Percentiles rank a stretch among this genome's conserved stretches.
These are phyloP conservation scores for Cyclotella kingstonii DNA, from an alignment of 108 stramenopile species.

Conservation along the genomic window DNA sequence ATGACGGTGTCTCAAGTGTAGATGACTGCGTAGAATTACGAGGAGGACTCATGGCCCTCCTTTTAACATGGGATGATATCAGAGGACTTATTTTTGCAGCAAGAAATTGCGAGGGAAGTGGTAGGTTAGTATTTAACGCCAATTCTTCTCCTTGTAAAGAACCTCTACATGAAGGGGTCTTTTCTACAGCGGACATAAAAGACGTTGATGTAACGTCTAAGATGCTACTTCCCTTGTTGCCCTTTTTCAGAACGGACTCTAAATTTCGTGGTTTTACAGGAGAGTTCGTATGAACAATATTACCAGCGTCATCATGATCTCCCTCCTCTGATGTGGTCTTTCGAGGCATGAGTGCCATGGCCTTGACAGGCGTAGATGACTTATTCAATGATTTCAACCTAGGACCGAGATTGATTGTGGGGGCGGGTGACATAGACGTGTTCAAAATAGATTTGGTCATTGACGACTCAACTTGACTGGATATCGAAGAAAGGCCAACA, in stretches of 20 bases:
- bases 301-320: not conserved
- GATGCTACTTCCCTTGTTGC: not conserved
- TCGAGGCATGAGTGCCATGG: conserved; percentile 13
- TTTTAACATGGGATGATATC: conserved; percentile 20
- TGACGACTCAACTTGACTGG: not conserved
- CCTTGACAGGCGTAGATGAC: conserved; percentile 7
- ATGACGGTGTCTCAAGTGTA: not conserved
- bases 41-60: conserved; percentile 11
- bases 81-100: conserved; percentile 45
- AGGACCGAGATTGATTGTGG: conserved; percentile 23
- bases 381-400: conserved; percentile 2
- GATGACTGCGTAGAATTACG: not conserved
- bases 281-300: not conserved
- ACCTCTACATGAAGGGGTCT: not conserved
- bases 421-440: not conserved
- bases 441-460: not conserved
- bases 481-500: not conserved
- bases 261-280: conserved; percentile 28
- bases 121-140: conserved; percentile 3
- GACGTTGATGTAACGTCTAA: not conserved
- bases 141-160: not conserved
- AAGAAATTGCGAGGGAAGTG: conserved; percentile 32
- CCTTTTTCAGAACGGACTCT: conserved; percentile 14
- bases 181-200: not conserved
- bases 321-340: conserved; percentile 8